A percentile compares a stretch with the other conserved stretches of the same genome.
Evolutionary conservation across 805 yeast species (phyloP).

Genomic region (Candida glaebosa): DNA sequence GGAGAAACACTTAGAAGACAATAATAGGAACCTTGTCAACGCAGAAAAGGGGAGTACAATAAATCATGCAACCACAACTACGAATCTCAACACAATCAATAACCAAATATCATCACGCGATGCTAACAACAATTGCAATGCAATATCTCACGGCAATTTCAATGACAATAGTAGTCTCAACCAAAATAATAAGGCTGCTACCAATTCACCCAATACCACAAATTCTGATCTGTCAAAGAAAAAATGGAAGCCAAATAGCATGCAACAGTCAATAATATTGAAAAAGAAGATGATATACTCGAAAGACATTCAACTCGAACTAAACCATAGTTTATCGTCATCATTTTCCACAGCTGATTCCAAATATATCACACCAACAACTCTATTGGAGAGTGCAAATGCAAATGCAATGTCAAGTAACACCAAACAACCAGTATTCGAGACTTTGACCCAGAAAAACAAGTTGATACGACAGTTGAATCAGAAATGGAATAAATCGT

Average conservation of each 20-base stretch:
- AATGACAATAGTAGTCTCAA: too few species aligned
- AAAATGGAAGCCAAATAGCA: conserved; percentile 12
- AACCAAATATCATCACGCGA: too few species aligned
- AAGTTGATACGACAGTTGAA: conserved; percentile 32
- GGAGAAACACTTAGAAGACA: not conserved
- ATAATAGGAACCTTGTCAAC: not conserved
- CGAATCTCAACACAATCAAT: too few species aligned
- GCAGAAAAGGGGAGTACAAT: not conserved
- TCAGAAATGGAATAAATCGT: conserved; percentile 38
- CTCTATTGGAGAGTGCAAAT: not conserved
- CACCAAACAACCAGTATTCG: conserved; percentile 9
- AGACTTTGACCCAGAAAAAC: conserved; percentile 27
- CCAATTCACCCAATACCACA: not conserved
- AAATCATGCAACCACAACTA: not conserved
- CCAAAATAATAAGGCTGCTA: not conserved
- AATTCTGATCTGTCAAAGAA: conserved; percentile 7
- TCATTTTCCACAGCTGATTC: conserved; percentile 10
- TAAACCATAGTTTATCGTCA: conserved; percentile 11
- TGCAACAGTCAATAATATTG: conserved; percentile 23
- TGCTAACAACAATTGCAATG: too few species aligned
- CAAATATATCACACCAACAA: conserved; percentile 7
- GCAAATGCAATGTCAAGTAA: not conserved
- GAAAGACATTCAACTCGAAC: conserved; percentile 39
- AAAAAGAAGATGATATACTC: conserved; percentile 31
- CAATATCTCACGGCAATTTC: too few species aligned